Evolutionary conservation across 192 early-diverging fungal species (phyloP).

Genomic region (Podila horticola): DNA sequence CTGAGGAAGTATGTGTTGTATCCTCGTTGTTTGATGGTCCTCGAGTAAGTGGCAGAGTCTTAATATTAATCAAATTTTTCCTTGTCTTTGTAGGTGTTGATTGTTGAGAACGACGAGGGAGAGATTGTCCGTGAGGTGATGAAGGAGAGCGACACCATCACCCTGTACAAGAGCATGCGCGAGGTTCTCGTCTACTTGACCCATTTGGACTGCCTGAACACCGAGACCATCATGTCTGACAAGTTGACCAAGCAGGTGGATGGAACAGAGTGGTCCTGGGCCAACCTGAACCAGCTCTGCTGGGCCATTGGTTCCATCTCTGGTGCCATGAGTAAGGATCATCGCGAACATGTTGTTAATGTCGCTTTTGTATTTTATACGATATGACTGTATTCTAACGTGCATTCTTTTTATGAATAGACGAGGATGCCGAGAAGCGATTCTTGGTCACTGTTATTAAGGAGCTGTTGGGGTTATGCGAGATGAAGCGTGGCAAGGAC

Average conservation of each 20-base stretch:
- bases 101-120: constrained; percentile 99
- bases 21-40: background rate
- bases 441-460: constrained; percentile 99
- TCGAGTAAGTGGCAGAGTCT: background rate
- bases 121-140: constrained; percentile 98
- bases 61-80: background rate
- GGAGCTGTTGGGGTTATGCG: constrained; percentile 93
- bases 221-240: constrained; percentile 94
- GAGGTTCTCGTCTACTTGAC: constrained; percentile 98
- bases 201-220: constrained; percentile 94
- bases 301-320: constrained; percentile 99
- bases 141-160: constrained; percentile 98
- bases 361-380: background rate
- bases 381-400: background rate
- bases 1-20: constrained; percentile 83
- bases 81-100: constrained; percentile 70
- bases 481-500: constrained; percentile 98
- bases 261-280: constrained; percentile 97
- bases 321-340: constrained; percentile 82
- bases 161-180: constrained; percentile 97
- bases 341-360: background rate
- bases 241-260: constrained; percentile 96
- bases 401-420: constrained; percentile 20
- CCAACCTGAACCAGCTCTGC: constrained; percentile 97
- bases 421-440: constrained; percentile 95